phyloP scores from a whole-genome alignment of 2,329 filamentous ascomycete genomes.

The Colletotrichum somersetense region DNA sequence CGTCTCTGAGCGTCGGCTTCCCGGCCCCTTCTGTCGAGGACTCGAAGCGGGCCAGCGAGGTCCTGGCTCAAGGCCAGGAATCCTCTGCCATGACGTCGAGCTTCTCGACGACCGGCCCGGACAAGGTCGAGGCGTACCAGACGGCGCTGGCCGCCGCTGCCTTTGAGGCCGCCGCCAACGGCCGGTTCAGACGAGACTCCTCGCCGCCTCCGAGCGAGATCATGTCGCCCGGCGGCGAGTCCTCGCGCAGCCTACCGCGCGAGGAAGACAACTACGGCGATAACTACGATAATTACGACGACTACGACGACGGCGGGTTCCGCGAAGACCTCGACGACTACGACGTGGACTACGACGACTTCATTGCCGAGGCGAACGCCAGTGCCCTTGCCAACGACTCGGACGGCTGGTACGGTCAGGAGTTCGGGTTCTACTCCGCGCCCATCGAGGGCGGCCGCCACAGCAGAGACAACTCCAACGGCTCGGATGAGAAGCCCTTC shows the following conservation, averaged over 20 bases:
- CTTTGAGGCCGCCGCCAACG: slow-evolving; percentile 79
- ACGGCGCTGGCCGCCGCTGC: slow-evolving; percentile 86
- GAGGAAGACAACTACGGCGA: slow-evolving; percentile 32
- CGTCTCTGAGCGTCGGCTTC: slow-evolving; percentile 57
- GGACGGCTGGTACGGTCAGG: slow-evolving; percentile 94
- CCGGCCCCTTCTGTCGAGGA: slow-evolving; percentile 25
- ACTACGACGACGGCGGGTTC: slow-evolving; percentile 67
- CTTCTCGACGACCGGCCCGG: slow-evolving; percentile 42
- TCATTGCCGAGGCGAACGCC: slow-evolving; percentile 95
- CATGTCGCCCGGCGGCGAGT: slow-evolving; percentile 44
- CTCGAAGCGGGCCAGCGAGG: slow-evolving; percentile 34
- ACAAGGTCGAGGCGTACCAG: slow-evolving; percentile 76
- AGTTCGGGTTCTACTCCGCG: slow-evolving; percentile 94
- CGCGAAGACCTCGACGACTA: slow-evolving; percentile 67
- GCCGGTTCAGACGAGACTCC: slow-evolving; percentile 76
- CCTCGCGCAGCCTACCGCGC: slow-evolving; percentile 43
- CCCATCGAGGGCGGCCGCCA: slow-evolving; percentile 58
- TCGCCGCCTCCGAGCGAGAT: slow-evolving; percentile 54
- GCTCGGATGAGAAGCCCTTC: slow-evolving; percentile 53
- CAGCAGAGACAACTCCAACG: slow-evolving; percentile 58
- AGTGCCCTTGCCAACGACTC: slow-evolving; percentile 92
- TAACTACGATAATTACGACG: slow-evolving; percentile 48
- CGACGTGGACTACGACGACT: slow-evolving; percentile 85
- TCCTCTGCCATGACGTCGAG: slow-evolving; percentile 41
- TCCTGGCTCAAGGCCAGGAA: slow-evolving; percentile 37